Conservation (phyloP, 306 rosid species). For the Parietaria judaica region DNA sequence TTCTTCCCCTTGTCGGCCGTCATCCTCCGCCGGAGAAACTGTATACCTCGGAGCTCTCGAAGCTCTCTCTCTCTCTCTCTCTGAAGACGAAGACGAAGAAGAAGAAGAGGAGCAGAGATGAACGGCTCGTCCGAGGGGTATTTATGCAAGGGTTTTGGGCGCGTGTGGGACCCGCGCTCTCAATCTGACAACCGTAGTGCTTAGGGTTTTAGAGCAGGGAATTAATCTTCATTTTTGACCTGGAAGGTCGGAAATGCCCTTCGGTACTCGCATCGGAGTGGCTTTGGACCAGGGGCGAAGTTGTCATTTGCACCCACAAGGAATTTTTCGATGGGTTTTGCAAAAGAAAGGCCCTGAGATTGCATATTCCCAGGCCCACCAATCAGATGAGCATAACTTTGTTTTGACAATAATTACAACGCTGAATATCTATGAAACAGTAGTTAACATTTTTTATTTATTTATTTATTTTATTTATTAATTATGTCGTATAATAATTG, state of each 20-base stretch:
- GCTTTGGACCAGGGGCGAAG: not conserved
- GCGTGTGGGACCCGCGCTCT: not conserved
- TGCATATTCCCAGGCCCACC: not conserved
- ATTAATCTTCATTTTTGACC: not conserved
- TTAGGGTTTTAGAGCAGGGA: conserved; percentile 9
- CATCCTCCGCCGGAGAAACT: not conserved
- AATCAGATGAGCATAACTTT: not conserved
- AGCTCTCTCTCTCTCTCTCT: not conserved
- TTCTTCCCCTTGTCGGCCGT: conserved; percentile 19
- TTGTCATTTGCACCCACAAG: not conserved
- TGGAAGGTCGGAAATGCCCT: not conserved
- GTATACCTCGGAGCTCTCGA: not conserved
- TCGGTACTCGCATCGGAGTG: not conserved
- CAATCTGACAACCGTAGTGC: not conserved
- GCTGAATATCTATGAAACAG: too few species aligned
- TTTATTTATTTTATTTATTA: too few species aligned
- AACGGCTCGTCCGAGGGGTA: not conserved
- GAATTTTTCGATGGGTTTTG: not conserved
- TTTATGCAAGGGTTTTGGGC: not conserved
- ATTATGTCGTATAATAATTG: too few species aligned
- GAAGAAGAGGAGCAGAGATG: not conserved
- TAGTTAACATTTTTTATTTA: too few species aligned
- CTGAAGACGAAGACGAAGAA: not conserved
- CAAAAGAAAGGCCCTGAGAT: not conserved
- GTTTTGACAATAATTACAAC: not conserved